Percentiles rank a stretch among this genome's conserved stretches.
Evolutionary conservation across 805 yeast genomes (phyloP).

Genomic region (Candida maris): DNA sequence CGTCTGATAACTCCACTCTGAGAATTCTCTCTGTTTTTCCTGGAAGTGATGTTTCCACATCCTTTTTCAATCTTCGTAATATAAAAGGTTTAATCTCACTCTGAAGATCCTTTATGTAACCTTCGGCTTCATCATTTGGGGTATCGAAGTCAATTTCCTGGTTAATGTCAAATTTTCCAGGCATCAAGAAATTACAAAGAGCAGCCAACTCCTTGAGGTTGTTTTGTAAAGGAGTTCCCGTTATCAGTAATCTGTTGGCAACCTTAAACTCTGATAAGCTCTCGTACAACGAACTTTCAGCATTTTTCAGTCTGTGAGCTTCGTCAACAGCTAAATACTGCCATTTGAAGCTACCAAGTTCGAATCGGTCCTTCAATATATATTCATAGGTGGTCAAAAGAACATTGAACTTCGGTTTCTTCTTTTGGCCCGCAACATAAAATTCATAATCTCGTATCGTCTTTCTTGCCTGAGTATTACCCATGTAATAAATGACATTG

Average conservation of each 20-base stretch:
- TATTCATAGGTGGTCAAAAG: conserved; percentile 94
- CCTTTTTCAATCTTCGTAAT: conserved; percentile 89
- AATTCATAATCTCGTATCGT: conserved; percentile 83
- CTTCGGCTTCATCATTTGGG: conserved; percentile 83
- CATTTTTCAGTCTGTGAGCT: conserved; percentile 93
- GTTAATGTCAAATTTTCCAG: conserved; percentile 85
- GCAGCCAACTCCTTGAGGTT: conserved; percentile 95
- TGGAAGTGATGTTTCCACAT: conserved; percentile 95
- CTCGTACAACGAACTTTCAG: conserved; percentile 90
- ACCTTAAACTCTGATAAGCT: conserved; percentile 79
- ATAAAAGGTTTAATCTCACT: conserved; percentile 86
- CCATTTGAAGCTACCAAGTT: conserved; percentile 85
- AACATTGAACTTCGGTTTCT: conserved; percentile 85
- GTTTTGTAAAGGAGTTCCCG: conserved; percentile 98
- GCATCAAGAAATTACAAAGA: conserved; percentile 90
- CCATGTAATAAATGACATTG: conserved; percentile 88
- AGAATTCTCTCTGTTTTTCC: conserved; percentile 93
- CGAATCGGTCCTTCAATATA: conserved; percentile 81
- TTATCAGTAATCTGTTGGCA: conserved; percentile 79
- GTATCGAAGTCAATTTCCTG: conserved; percentile 94
- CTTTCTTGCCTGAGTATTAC: conserved; percentile 82
- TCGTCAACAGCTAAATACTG: conserved; percentile 97
- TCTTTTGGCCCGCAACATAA: conserved; percentile 52
- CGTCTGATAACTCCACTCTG: conserved; percentile 90
- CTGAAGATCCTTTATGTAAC: conserved; percentile 82